phyloP scores from a whole-genome alignment of 495 filamentous ascomycete genomes.

The Glutinoglossum americanum region DNA sequence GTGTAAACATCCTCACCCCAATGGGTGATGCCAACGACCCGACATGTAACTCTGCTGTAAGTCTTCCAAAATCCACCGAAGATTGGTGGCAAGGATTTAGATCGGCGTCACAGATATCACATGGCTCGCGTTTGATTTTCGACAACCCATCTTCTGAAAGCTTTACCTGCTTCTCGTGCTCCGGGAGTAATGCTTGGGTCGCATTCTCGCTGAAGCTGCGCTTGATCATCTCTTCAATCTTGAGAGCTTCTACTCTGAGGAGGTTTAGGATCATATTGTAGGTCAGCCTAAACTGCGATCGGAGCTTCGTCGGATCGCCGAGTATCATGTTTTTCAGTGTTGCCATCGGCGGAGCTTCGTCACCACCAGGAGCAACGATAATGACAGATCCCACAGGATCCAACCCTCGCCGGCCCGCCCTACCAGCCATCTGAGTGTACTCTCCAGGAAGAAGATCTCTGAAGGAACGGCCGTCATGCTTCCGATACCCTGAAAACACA shows the following conservation, averaged over 20 bases:
- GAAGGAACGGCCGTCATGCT: conserved; percentile 82
- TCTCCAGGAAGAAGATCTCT: conserved; percentile 83
- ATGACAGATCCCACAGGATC: conserved; percentile 88
- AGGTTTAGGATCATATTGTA: conserved; percentile 99
- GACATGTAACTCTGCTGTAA: conserved; percentile 56
- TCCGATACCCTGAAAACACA: conserved; percentile 90
- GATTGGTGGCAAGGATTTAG: conserved; percentile 59
- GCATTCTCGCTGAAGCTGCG: conserved; percentile 96
- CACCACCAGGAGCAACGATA: conserved; percentile 59
- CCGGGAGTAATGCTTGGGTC: conserved; percentile 84
- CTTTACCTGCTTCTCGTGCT: conserved; percentile 85
- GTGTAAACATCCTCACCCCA: conserved; percentile 55
- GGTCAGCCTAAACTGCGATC: conserved; percentile 88
- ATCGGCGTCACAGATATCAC: conserved; percentile 60
- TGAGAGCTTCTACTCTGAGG: conserved; percentile 82
- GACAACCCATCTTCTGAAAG: conserved; percentile 78
- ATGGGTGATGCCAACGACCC: conserved; percentile 47
- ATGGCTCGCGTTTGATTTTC: conserved; percentile 72
- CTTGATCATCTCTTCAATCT: conserved; percentile 99
- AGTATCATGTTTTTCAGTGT: conserved; percentile 83
- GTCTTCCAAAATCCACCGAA: conserved; percentile 49
- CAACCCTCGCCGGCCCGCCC: conserved; percentile 80
- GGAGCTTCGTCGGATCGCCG: conserved; percentile 82
- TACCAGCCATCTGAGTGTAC: conserved; percentile 96
- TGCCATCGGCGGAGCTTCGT: conserved; percentile 70